A percentile compares a stretch with the other conserved stretches of the same genome.
phyloP scores from a whole-genome alignment of 306 rosid species.

The Castanea mollissima region DNA sequence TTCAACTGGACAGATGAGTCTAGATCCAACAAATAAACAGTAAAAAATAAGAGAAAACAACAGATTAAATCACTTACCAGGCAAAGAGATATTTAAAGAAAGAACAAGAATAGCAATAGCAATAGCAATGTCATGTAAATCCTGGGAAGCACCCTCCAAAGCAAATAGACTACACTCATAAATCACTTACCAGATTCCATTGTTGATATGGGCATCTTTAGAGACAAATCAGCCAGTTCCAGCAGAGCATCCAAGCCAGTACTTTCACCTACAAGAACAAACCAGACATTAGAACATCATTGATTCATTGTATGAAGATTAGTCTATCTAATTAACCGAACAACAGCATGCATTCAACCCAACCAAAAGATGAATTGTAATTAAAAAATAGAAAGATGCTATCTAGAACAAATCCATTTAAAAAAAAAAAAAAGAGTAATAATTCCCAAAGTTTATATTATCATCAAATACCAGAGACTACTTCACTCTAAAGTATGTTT shows the following conservation, averaged over 20 bases:
- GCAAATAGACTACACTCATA: neutral
- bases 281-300: neutral
- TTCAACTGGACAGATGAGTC: slow-evolving; percentile 70
- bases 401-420: neutral
- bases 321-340: neutral
- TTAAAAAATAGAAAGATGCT: neutral
- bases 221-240: slow-evolving; percentile 79
- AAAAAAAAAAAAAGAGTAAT: neutral
- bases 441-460: neutral
- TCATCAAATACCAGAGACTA: neutral
- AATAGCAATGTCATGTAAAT: neutral
- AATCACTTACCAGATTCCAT: slow-evolving; percentile 64
- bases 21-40: slow-evolving; percentile 21
- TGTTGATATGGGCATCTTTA: slow-evolving; percentile 64
- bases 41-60: slow-evolving; percentile 9
- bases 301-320: neutral
- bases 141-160: neutral
- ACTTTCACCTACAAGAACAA: slow-evolving; percentile 51
- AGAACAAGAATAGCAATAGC: neutral
- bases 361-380: neutral
- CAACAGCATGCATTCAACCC: slow-evolving; percentile 1
- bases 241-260: slow-evolving; percentile 75
- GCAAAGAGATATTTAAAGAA: slow-evolving; percentile 12
- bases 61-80: slow-evolving; percentile 1
- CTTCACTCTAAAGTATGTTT: neutral